phyloP scores from a whole-genome alignment of 768 basidiomycete species.

The Mycena filopes region DNA sequence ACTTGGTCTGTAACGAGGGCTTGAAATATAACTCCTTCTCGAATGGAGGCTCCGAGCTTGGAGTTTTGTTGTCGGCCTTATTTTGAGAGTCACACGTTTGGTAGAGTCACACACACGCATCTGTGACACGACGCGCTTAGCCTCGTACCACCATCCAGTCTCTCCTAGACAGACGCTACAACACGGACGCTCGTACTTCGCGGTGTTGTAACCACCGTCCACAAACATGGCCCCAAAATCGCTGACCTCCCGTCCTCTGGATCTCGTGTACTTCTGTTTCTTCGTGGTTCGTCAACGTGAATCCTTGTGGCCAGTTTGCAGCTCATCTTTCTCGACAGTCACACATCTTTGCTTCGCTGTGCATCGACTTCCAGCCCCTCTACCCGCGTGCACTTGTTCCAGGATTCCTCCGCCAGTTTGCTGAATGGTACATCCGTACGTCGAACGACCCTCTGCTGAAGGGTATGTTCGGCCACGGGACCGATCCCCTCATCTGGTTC shows the following conservation, averaged over 20 bases:
- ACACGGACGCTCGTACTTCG: too few species aligned
- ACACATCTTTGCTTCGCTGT: constrained; percentile 75
- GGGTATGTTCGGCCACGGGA: constrained; percentile 50
- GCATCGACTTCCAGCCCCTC: constrained; percentile 77
- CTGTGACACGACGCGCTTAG: neutral
- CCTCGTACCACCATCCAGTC: neutral
- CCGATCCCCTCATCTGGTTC: constrained; percentile 65
- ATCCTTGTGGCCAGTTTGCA: neutral
- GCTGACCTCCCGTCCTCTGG: constrained; percentile 67
- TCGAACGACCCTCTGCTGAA: constrained; percentile 75
- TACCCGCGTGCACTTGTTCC: constrained; percentile 67
- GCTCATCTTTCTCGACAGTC: constrained; percentile 45
- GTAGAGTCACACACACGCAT: neutral
- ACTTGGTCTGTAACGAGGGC: constrained; percentile 5
- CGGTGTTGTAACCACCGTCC: too few species aligned
- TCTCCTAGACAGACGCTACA: too few species aligned
- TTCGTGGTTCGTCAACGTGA: constrained; percentile 60
- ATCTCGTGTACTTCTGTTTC: constrained; percentile 77
- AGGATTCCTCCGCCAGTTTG: constrained; percentile 52
- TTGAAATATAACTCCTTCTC: neutral
- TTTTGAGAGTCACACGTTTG: neutral
- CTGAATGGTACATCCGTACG: constrained; percentile 61
- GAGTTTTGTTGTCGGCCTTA: neutral
- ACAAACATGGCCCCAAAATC: constrained; percentile 39
- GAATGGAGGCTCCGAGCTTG: neutral